phyloP scores from a whole-genome alignment of 805 yeast species.

The Maudiozyma turicensis region DNA sequence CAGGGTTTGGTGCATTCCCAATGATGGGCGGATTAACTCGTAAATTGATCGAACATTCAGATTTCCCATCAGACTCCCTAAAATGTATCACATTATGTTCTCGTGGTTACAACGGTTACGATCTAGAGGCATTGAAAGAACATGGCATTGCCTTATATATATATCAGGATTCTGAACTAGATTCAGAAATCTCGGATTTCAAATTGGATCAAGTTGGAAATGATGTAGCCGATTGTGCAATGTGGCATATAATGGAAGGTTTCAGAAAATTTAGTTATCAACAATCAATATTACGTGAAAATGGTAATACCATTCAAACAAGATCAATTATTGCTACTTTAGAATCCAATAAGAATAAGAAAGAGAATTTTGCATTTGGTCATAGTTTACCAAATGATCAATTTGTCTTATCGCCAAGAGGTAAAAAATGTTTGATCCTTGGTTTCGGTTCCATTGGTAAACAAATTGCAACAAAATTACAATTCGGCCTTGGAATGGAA shows the following conservation, averaged over 20 bases:
- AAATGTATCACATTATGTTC: conserved; percentile 45
- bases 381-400: conserved; percentile 29
- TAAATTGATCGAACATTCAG: conserved; percentile 31
- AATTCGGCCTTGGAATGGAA: conserved; percentile 45
- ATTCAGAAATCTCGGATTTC: conserved; percentile 1
- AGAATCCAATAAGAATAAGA: neutral
- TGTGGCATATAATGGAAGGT: conserved; percentile 45
- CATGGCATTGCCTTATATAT: conserved; percentile 39
- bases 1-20: conserved; percentile 49
- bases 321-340: conserved; percentile 26
- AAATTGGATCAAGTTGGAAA: conserved; percentile 39
- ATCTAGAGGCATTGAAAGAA: conserved; percentile 32
- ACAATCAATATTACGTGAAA: conserved; percentile 17
- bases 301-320: conserved; percentile 33
- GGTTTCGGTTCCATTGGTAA: conserved; percentile 58
- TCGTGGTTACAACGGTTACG: conserved; percentile 48
- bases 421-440: conserved; percentile 43
- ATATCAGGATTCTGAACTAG: conserved; percentile 19
- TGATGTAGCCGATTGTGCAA: conserved; percentile 56
- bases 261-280: conserved; percentile 42
- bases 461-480: conserved; percentile 41
- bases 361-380: conserved; percentile 30
- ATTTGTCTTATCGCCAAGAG: conserved; percentile 36
- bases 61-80: conserved; percentile 35
- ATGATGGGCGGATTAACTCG: conserved; percentile 41